These are phyloP conservation scores for Cyberlindnera japonica DNA, from an alignment of 805 yeast genomes.

Conservation along the genomic window DNA sequence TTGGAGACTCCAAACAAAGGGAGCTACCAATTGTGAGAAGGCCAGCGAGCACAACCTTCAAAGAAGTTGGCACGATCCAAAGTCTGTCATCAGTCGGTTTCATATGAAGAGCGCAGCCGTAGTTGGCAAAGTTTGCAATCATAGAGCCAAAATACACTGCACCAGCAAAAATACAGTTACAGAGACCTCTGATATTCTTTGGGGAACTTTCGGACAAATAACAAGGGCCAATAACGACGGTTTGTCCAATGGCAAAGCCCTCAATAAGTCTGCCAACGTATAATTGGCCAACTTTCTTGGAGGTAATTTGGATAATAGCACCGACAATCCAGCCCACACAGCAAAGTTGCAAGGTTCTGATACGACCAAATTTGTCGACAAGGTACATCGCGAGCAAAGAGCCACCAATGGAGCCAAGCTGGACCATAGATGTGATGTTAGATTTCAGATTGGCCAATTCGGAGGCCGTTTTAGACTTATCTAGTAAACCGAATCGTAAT, in stretches of 20 bases:
- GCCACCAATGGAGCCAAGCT: constrained; percentile 53
- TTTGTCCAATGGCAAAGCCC: constrained; percentile 55
- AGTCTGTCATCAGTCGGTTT: constrained; percentile 35
- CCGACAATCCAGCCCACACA: constrained; percentile 44
- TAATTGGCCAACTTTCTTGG: constrained; percentile 44
- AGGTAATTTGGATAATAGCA: constrained; percentile 46
- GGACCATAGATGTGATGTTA: constrained; percentile 57
- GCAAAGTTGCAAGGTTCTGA: constrained; percentile 42
- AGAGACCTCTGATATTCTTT: constrained; percentile 46
- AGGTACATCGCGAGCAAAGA: constrained; percentile 44
- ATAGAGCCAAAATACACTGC: constrained; percentile 53
- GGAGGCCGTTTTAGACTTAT: constrained; percentile 32
- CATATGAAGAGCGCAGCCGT: constrained; percentile 47
- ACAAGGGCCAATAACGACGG: constrained; percentile 53
- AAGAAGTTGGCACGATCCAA: constrained; percentile 50
- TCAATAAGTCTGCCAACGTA: constrained; percentile 54
- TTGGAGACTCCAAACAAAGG: constrained; percentile 13
- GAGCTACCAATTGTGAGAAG: constrained; percentile 5
- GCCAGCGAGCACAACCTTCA: constrained; percentile 47
- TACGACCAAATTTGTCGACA: constrained; percentile 50
- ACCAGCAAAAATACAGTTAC: constrained; percentile 52
- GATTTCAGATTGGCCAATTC: constrained; percentile 45
- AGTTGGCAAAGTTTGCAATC: constrained; percentile 46
- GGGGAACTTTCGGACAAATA: constrained; percentile 54
- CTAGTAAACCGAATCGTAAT: constrained; percentile 41